These are phyloP conservation scores for Cordyceps cicadae DNA, from an alignment of 2,329 filamentous ascomycete species.

Conservation along the genomic window DNA sequence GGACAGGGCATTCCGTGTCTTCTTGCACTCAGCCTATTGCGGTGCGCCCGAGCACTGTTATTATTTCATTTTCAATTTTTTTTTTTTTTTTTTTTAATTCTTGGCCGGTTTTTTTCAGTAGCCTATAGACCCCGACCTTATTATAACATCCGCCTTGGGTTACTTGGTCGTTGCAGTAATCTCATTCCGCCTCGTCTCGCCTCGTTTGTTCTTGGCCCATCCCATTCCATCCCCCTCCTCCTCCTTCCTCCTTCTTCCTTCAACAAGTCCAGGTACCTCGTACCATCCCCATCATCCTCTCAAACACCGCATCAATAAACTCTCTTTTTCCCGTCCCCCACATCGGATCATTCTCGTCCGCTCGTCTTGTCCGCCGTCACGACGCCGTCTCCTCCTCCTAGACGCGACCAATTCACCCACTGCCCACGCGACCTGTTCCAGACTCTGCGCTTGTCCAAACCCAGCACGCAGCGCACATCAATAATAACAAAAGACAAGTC, in stretches of 20 bases:
- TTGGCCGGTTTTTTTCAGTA: background rate
- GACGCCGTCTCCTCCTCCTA: background rate
- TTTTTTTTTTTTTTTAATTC: background rate
- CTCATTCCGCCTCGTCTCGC: background rate
- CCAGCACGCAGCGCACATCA: background rate
- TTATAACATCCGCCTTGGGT: background rate
- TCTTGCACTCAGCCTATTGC: background rate
- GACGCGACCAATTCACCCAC: background rate
- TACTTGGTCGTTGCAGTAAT: background rate
- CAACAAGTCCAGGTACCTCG: background rate
- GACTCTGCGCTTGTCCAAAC: background rate
- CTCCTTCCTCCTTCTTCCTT: background rate
- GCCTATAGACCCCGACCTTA: background rate
- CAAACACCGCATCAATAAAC: background rate
- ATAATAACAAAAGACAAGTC: background rate
- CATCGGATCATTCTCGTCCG: background rate
- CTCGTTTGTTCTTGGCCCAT: background rate
- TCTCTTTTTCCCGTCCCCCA: constrained; percentile 2
- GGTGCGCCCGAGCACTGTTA: background rate
- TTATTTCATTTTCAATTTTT: background rate
- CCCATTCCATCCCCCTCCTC: background rate
- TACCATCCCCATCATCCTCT: background rate
- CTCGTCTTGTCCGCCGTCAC: background rate
- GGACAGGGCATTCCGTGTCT: background rate
- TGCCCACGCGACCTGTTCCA: background rate